These are phyloP conservation scores for Paraurostyla sp. DNA, from an alignment of 73 alveolate genomes.

Conservation along the genomic window DNA sequence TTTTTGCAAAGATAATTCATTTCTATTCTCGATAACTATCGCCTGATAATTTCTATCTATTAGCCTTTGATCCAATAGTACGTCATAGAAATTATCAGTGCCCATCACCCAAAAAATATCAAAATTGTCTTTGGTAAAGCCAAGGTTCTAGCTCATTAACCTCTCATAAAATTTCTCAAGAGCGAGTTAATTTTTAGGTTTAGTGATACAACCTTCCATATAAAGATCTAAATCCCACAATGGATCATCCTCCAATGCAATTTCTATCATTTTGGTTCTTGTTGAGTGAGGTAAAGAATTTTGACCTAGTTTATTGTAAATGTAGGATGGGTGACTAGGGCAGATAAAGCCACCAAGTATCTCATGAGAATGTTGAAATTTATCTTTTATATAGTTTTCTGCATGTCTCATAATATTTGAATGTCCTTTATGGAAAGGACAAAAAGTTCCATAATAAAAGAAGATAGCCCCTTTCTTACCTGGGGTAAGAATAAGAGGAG, in stretches of 20 bases:
- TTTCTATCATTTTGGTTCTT: neutral
- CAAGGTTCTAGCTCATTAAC: neutral
- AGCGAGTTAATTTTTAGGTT: neutral
- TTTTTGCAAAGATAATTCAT: no score
- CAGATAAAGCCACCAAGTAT: neutral
- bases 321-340: neutral
- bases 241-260: neutral
- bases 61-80: no score
- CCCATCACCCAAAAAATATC: slow-evolving; percentile 43
- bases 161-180: neutral
- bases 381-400: neutral
- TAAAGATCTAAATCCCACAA: slow-evolving; percentile 7
- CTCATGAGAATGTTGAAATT: neutral
- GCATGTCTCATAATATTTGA: neutral
- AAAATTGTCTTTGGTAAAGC: neutral
- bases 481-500: no score
- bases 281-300: no score
- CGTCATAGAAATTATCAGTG: neutral
- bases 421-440: slow-evolving; percentile 26
- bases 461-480: neutral
- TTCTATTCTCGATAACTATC: no score
- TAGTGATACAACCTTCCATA: neutral
- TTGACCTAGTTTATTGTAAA: neutral
- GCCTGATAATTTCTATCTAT: no score
- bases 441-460: neutral